Percentiles rank a stretch among this genome's conserved stretches.
Conservation (phyloP, 2,329 filamentous ascomycete genomes). For the Sporothrix phasma region DNA sequence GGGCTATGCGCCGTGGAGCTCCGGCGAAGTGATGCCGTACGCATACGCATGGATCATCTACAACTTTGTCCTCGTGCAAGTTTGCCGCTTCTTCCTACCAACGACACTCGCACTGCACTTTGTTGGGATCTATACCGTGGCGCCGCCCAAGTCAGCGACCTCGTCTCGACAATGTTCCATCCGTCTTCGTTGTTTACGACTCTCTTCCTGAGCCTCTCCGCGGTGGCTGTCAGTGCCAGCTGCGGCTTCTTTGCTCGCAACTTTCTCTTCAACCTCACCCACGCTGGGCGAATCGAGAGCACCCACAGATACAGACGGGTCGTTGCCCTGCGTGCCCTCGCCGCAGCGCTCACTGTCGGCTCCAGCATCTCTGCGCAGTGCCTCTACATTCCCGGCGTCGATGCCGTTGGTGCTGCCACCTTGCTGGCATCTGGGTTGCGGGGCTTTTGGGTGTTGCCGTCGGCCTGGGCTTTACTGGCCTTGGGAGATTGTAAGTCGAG, state of each 20-base stretch:
- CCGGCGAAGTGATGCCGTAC: constrained; percentile 43
- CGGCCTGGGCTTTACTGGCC: constrained; percentile 41
- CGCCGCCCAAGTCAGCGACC: constrained; percentile 40
- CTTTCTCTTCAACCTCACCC: constrained; percentile 54
- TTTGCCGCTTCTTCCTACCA: constrained; percentile 62
- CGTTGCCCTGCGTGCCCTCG: constrained; percentile 53
- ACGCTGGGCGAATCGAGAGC: not conserved
- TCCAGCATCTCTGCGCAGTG: constrained; percentile 54
- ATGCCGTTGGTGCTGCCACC: constrained; percentile 55
- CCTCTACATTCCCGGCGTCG: constrained; percentile 57
- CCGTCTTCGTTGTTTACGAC: not conserved
- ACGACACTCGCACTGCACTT: constrained; percentile 66
- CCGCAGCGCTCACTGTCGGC: constrained; percentile 47
- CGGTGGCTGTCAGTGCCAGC: not conserved
- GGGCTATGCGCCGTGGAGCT: not conserved
- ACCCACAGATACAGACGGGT: constrained; percentile 29
- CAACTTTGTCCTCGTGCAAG: constrained; percentile 58
- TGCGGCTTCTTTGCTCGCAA: constrained; percentile 43
- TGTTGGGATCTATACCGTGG: constrained; percentile 57
- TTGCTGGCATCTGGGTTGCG: constrained; percentile 64
- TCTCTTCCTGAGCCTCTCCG: not conserved
- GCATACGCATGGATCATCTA: constrained; percentile 65
- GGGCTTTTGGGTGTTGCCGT: constrained; percentile 51
- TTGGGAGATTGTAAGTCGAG: not conserved
- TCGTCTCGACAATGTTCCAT: not conserved